Evolutionary conservation across 495 filamentous ascomycete genomes (phyloP), one percentile per base, ranked within the genome.

Genomic region (Hyaloscypha bicolor): DNA sequence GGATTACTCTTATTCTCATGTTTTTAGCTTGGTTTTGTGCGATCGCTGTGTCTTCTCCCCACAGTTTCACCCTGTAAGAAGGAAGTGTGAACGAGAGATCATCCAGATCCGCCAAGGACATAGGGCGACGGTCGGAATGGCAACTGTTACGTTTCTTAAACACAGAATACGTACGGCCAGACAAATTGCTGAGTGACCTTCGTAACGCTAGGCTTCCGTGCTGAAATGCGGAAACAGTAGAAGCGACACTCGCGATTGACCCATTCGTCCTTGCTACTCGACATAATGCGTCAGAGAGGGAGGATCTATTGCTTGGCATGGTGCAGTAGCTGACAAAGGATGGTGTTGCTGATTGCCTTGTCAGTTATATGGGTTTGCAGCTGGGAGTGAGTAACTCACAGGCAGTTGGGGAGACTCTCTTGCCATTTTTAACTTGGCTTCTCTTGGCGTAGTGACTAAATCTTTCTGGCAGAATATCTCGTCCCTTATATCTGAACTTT

Each of bases 371-470:
- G 22, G 51, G 51, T 11, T 53, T 53, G 22, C 51, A 53, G 51
- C 22, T 32, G 31, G 55, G 55, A 31, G 4, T 25, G 55, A 58
- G 55, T 30, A 58, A 33, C 55, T 58, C 55, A 58, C 55, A 58
- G 9, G 55, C 55, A 58, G 55, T 39, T 32, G 55, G 55, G 55
- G 55, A 58, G 55, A 58, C 55, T 32, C 55, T 58, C 19, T 58
- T 58, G 55, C 55, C 55, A 32, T 58, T 58, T 33, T 58, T 58
- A 33, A 58, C 55, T 8, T 58, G 55, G 30, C 55, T 58, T 58
- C 55, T 58, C 6, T 32, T 58, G 55, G 55, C 55, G 19, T 53
- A 30, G 14, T 30, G 22, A 51, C 29, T 45, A n/a, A 53, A 53
- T 25, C 60, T 19, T 37, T 51, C 37, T 11, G 33, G 33, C 16